Percentiles rank a stretch among this genome's conserved stretches.
Conservation (phyloP, 2,329 filamentous ascomycete species). For the Mycosphaerelloides madeirae region DNA sequence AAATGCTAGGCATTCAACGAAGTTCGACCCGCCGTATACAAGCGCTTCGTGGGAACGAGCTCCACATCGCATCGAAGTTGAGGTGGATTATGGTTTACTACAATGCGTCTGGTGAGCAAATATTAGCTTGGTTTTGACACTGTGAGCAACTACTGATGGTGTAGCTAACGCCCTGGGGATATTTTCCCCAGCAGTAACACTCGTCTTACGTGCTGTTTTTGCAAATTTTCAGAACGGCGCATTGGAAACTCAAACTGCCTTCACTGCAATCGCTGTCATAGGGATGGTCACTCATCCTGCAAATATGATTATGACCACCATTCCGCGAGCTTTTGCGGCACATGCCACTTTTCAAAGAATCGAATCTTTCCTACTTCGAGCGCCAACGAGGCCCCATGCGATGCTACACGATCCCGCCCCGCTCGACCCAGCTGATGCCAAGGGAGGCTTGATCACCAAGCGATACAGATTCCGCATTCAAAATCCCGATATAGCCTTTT, state of each 20-base stretch:
- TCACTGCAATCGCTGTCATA: not conserved
- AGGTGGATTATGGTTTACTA: conserved; percentile 9
- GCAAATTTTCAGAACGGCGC: not conserved
- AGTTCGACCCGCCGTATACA: not conserved
- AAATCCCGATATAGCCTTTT: too few relatives aligned
- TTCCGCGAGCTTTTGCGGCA: not conserved
- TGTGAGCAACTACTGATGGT: not conserved
- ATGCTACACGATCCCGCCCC: too few relatives aligned
- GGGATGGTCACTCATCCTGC: not conserved
- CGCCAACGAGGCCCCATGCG: too few relatives aligned
- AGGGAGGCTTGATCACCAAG: too few relatives aligned
- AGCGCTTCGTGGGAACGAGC: conserved; percentile 2
- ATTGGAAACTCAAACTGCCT: not conserved
- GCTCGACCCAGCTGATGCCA: too few relatives aligned
- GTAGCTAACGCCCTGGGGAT: conserved; percentile 12
- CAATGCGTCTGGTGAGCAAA: conserved; percentile 4
- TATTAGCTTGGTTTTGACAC: not conserved
- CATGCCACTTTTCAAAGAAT: not conserved
- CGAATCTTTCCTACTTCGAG: not conserved
- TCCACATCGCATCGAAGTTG: conserved; percentile 3
- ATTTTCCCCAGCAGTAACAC: conserved; percentile 10
- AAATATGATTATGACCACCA: not conserved
- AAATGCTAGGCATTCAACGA: conserved; percentile 9
- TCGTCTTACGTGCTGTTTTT: conserved; percentile 4
- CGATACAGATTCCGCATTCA: too few relatives aligned